Base-by-base conservation (phyloP, 2,329 filamentous ascomycete genomes). In the Hansfordia pulvinata region DNA sequence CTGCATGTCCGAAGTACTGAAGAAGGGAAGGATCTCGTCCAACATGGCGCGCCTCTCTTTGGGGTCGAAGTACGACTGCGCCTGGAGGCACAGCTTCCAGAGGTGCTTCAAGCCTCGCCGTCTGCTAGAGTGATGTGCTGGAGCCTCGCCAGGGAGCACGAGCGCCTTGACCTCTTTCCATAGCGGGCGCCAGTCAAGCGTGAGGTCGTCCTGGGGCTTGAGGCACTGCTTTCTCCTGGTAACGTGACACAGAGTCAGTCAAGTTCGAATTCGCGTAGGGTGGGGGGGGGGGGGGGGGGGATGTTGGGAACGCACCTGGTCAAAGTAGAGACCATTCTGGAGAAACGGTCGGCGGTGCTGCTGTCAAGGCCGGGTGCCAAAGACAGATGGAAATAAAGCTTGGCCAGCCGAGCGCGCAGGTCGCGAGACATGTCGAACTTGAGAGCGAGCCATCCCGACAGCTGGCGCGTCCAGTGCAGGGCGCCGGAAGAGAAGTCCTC, bases 391-490 rank as follows among this genome's bases (percentile, higher is more conserved):
- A 93, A 98, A 58, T 94, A 98, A 19, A 98, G 65, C 56, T 78
- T 81, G 17, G 90, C 81, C 17, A 98, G 69, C 52, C 73, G 83
- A 25, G 85, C 75, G 31, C 92, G 70, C 39, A 86, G 75, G 47
- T 79, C 76, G 42, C 82, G 74, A 25, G 84, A 83, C 49, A 93
- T 84, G 56, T 98, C 88, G 49, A 98, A 98, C 63, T 98, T 98
- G 53, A 98, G 73, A 28, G 79, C 81, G 38, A 98, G 65, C 90
- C 92, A 98, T 53, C 80, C 83, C 47, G 86, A 75, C 25, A 98
- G 76, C 67, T 98, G 90, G 39, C 88, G 76, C 10, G 90, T 94
- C 90, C 90, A 98, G 54, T 98, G 88, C 34, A 93, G 65, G 16
- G 88, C 90, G 18, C 90, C 90, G 0, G 88, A 83, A 14, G 80